Percentiles rank a stretch among this genome's conserved stretches.
These are phyloP conservation scores for Theobroma cacao DNA, from an alignment of 345 rosid species.

Conservation along the genomic window DNA sequence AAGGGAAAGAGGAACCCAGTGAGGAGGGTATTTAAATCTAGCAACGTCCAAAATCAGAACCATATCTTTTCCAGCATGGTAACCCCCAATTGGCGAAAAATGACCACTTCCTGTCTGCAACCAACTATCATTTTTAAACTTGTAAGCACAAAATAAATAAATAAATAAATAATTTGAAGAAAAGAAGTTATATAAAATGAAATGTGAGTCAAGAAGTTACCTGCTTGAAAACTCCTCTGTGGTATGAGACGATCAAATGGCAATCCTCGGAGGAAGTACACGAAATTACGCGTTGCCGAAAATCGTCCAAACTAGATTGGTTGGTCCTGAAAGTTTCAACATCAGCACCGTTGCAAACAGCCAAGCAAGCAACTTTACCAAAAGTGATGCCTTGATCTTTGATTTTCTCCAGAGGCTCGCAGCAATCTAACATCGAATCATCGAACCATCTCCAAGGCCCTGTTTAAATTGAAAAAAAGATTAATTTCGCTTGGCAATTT, in stretches of 20 bases:
- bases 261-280: conserved; percentile 28
- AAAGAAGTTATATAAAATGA: no score
- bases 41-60: conserved; percentile 41
- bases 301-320: conserved; percentile 21
- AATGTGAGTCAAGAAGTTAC: conserved; percentile 8
- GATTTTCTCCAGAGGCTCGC: conserved; percentile 32
- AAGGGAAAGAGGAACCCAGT: conserved; percentile 43
- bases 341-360: conserved; percentile 34
- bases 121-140: not conserved
- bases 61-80: conserved; percentile 36
- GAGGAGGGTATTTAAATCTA: conserved; percentile 41
- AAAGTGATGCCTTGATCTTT: conserved; percentile 30
- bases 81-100: conserved; percentile 44
- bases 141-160: not conserved
- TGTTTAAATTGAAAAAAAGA: not conserved
- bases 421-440: conserved; percentile 42
- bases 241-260: conserved; percentile 30
- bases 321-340: conserved; percentile 29
- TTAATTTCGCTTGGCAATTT: not conserved
- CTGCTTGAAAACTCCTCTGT: conserved; percentile 31
- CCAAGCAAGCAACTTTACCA: conserved; percentile 38
- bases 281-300: conserved; percentile 21
- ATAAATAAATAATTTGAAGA: not conserved
- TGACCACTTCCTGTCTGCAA: conserved; percentile 38
- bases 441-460: conserved; percentile 47